Conservation (phyloP, 179 eudicot genomes). For the Carnegiea gigantea region DNA sequence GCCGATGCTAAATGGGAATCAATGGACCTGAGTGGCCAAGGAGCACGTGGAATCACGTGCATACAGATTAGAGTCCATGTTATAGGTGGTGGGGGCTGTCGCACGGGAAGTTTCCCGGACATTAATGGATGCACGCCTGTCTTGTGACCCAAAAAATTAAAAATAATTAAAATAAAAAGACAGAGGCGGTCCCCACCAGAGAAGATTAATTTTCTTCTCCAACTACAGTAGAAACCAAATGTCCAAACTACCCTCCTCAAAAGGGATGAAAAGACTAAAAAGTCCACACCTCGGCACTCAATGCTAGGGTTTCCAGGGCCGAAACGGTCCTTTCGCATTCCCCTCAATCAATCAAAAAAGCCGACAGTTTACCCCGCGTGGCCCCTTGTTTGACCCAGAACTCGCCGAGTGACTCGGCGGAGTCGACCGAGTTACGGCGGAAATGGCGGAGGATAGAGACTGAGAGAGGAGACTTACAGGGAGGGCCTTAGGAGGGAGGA, state of each 20-base stretch:
- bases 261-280: neutral
- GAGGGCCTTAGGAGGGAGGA: neutral
- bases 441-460: neutral
- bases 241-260: constrained; percentile 26
- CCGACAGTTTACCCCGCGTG: neutral
- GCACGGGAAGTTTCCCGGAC: constrained; percentile 24
- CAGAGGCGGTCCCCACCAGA: constrained; percentile 1
- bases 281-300: neutral
- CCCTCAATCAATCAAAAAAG: constrained; percentile 6
- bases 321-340: constrained; percentile 15
- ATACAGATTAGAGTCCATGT: constrained; percentile 12
- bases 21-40: constrained; percentile 7
- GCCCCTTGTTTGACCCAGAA: neutral
- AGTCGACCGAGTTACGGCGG: neutral
- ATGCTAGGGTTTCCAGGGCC: constrained; percentile 18
- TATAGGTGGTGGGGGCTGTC: constrained; percentile 23
- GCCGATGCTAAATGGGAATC: neutral
- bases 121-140: constrained; percentile 42
- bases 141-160: constrained; percentile 28
- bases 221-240: neutral
- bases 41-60: constrained; percentile 30
- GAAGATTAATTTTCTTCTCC: neutral
- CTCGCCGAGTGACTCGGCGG: constrained; percentile 23
- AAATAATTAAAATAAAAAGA: neutral
- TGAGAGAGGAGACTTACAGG: neutral